These are phyloP conservation scores for Sporothrix globosa DNA, from an alignment of 2,329 filamentous ascomycete genomes.

Conservation along the genomic window DNA sequence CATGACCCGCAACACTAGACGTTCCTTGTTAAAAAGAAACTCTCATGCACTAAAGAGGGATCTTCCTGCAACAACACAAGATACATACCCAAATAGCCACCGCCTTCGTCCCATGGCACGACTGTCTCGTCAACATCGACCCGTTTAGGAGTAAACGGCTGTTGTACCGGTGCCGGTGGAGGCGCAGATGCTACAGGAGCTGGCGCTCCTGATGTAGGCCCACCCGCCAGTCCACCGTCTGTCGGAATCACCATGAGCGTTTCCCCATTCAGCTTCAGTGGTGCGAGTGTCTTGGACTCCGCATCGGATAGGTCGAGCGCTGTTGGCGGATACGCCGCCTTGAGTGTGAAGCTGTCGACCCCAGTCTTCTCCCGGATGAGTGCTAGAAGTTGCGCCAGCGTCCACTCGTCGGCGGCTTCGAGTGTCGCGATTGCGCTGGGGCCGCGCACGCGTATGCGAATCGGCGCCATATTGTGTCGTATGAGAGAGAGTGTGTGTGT, in stretches of 20 bases:
- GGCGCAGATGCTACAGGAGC: slow-evolving; percentile 19
- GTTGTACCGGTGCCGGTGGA: slow-evolving; percentile 35
- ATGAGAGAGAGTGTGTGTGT: not conserved
- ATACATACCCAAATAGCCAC: slow-evolving; percentile 55
- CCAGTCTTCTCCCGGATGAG: slow-evolving; percentile 67
- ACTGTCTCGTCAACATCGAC: slow-evolving; percentile 50
- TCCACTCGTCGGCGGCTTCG: slow-evolving; percentile 61
- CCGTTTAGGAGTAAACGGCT: slow-evolving; percentile 41
- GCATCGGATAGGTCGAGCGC: slow-evolving; percentile 63
- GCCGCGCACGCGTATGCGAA: slow-evolving; percentile 75
- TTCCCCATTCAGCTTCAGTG: slow-evolving; percentile 55
- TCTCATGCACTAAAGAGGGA: not conserved
- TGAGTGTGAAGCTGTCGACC: slow-evolving; percentile 70
- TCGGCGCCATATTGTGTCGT: slow-evolving; percentile 29
- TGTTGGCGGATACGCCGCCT: slow-evolving; percentile 82
- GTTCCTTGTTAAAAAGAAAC: not conserved
- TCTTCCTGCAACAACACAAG: not conserved
- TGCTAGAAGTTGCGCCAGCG: slow-evolving; percentile 62
- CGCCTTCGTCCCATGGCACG: slow-evolving; percentile 54
- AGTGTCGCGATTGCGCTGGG: slow-evolving; percentile 73
- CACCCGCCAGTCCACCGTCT: slow-evolving; percentile 40
- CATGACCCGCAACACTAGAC: slow-evolving; percentile 81
- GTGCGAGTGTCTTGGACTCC: slow-evolving; percentile 46
- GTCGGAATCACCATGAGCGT: slow-evolving; percentile 54
- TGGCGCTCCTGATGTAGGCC: slow-evolving; percentile 4